Evolutionary conservation across 1,284 basidiomycete genomes (phyloP).

Genomic region (Ustilago trichophora): DNA sequence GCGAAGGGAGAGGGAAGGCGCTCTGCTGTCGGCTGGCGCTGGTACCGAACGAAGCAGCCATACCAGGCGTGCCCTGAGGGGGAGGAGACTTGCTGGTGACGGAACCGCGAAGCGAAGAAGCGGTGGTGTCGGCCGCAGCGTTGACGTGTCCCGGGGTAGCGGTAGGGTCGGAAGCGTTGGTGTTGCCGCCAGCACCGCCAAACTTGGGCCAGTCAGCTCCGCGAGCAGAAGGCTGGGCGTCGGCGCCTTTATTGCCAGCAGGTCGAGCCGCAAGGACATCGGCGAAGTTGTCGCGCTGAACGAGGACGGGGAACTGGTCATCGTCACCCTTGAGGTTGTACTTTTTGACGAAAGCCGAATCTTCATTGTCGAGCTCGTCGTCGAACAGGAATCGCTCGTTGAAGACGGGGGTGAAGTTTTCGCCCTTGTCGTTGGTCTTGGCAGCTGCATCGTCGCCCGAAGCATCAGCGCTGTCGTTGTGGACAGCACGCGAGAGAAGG

Average conservation of each 20-base stretch:
- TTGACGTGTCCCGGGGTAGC: conserved; percentile 15
- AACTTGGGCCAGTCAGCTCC: conserved; percentile 94
- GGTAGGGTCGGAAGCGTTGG: conserved; percentile 1
- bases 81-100: conserved; percentile 64
- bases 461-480: not conserved
- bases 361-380: conserved; percentile 63
- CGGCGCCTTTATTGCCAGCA: not conserved
- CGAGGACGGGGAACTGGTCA: conserved; percentile 73
- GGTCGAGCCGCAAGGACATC: not conserved
- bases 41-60: conserved; percentile 33
- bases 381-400: conserved; percentile 64
- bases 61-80: conserved; percentile 66
- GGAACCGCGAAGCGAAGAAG: conserved; percentile 20
- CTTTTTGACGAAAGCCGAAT: conserved; percentile 64
- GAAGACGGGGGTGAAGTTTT: conserved; percentile 57
- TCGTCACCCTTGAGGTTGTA: conserved; percentile 63
- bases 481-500: conserved; percentile 5
- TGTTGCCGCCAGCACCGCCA: conserved; percentile 70
- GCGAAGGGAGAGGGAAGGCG: conserved; percentile 37
- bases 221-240: conserved; percentile 70
- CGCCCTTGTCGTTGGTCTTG: conserved; percentile 11
- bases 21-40: conserved; percentile 32
- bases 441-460: not conserved
- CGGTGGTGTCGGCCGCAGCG: conserved; percentile 9
- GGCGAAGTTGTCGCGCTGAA: conserved; percentile 62